phyloP scores from a whole-genome alignment of 805 yeast genomes.

The Priceomyces carsonii region DNA sequence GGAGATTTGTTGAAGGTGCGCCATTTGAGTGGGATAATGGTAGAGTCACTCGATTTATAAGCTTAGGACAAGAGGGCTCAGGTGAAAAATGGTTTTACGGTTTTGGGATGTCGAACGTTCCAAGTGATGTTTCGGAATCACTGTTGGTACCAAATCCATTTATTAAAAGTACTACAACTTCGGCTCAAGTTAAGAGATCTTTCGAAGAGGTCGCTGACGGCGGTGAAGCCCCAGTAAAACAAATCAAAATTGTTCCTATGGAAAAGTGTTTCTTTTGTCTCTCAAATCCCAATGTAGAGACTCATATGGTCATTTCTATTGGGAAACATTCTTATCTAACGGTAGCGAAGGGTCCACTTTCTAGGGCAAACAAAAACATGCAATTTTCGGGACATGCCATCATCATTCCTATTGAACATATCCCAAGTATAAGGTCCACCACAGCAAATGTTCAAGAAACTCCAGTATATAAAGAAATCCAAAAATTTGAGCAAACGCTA shows the following conservation, averaged over 20 bases:
- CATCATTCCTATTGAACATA: conserved; percentile 77
- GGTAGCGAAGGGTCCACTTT: conserved; percentile 83
- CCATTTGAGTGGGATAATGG: conserved; percentile 59
- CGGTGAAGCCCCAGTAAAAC: conserved; percentile 17
- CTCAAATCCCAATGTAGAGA: conserved; percentile 72
- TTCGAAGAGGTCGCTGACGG: conserved; percentile 11
- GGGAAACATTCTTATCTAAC: conserved; percentile 69
- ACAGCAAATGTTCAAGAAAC: conserved; percentile 27
- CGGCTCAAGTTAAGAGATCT: conserved; percentile 9
- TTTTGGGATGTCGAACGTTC: conserved; percentile 34
- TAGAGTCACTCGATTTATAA: conserved; percentile 59
- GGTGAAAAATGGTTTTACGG: conserved; percentile 75
- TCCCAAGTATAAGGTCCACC: conserved; percentile 36
- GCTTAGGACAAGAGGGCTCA: conserved; percentile 60
- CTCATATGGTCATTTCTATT: conserved; percentile 79
- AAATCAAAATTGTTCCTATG: conserved; percentile 49
- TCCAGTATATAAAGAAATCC: conserved; percentile 42
- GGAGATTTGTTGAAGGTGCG: conserved; percentile 52
- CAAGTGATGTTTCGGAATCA: conserved; percentile 9
- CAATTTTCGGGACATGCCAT: conserved; percentile 81
- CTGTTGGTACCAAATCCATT: conserved; percentile 28
- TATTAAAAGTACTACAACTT: conserved; percentile 7
- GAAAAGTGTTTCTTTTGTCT: conserved; percentile 79
- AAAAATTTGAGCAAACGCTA: conserved; percentile 47
- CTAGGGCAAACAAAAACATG: conserved; percentile 46